Evolutionary conservation across 306 rosid genomes (phyloP).

Genomic region (Quercus rubra): DNA sequence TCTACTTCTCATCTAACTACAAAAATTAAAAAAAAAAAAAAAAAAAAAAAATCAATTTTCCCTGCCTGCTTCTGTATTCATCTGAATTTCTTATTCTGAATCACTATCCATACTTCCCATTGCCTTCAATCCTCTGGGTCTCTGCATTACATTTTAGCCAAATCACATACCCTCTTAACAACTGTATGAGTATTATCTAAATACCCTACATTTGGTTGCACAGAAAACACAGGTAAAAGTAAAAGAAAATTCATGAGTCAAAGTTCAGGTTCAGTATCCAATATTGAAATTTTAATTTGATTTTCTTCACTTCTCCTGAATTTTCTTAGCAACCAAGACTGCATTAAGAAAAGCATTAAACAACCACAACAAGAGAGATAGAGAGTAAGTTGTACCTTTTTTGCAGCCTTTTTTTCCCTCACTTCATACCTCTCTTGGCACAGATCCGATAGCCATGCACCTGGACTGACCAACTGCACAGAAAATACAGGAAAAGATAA

Average conservation of each 20-base stretch:
- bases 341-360: not conserved
- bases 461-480: constrained; percentile 58
- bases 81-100: constrained; percentile 37
- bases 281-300: not conserved
- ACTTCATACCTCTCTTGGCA: constrained; percentile 65
- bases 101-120: constrained; percentile 61
- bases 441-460: constrained; percentile 56
- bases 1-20: not conserved
- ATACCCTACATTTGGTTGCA: not conserved
- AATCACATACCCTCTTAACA: not conserved
- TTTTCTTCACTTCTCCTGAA: not conserved
- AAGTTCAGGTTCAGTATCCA: not conserved
- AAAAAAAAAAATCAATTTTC: not conserved
- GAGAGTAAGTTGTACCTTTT: constrained; percentile 35
- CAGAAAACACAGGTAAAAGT: not conserved
- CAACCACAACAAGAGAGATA: not conserved
- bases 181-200: not conserved
- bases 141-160: constrained; percentile 33
- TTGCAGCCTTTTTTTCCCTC: constrained; percentile 60
- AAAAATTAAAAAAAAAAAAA: not conserved
- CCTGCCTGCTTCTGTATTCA: not conserved
- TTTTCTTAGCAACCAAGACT: constrained; percentile 14
- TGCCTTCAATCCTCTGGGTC: constrained; percentile 62
- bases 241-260: not conserved
- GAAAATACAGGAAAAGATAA: not conserved